phyloP scores from a whole-genome alignment of 1,284 basidiomycete genomes.

The Moniliophthora roreri region DNA sequence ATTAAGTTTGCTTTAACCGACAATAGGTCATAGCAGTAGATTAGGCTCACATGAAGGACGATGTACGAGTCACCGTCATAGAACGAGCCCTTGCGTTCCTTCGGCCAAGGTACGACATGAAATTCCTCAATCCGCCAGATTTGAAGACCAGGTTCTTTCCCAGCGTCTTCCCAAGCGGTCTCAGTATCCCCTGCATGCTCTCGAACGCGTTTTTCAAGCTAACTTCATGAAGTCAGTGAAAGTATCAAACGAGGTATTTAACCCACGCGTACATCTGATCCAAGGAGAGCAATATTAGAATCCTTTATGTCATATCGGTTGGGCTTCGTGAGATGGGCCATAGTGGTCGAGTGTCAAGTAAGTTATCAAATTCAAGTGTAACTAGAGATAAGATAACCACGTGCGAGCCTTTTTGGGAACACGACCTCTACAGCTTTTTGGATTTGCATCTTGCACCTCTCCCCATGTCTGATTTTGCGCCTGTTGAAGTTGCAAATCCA shows the following conservation, averaged over 20 bases:
- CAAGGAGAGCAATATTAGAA: conserved; percentile 60
- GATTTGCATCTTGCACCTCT: too few species aligned
- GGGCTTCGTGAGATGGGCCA: conserved; percentile 46
- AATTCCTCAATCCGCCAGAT: conserved; percentile 66
- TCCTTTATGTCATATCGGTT: conserved; percentile 58
- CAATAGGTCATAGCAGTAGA: neutral
- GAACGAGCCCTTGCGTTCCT: conserved; percentile 51
- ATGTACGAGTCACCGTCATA: conserved; percentile 69
- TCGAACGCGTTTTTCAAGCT: conserved; percentile 50
- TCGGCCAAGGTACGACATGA: conserved; percentile 51
- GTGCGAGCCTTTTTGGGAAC: too few species aligned
- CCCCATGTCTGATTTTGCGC: too few species aligned
- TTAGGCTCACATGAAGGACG: conserved; percentile 48
- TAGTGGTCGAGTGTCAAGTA: neutral
- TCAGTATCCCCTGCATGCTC: conserved; percentile 54
- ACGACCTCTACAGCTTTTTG: too few species aligned
- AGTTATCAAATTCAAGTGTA: too few species aligned
- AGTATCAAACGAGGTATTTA: neutral
- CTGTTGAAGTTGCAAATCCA: too few species aligned
- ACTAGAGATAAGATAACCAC: too few species aligned
- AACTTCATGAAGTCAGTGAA: conserved; percentile 2
- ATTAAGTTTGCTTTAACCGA: neutral
- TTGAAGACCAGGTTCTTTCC: conserved; percentile 40
- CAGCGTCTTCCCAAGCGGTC: conserved; percentile 51
- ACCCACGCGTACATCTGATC: conserved; percentile 49